These are phyloP conservation scores for Colletotrichum plurivorum DNA, from an alignment of 2,329 filamentous ascomycete species.

Conservation along the genomic window DNA sequence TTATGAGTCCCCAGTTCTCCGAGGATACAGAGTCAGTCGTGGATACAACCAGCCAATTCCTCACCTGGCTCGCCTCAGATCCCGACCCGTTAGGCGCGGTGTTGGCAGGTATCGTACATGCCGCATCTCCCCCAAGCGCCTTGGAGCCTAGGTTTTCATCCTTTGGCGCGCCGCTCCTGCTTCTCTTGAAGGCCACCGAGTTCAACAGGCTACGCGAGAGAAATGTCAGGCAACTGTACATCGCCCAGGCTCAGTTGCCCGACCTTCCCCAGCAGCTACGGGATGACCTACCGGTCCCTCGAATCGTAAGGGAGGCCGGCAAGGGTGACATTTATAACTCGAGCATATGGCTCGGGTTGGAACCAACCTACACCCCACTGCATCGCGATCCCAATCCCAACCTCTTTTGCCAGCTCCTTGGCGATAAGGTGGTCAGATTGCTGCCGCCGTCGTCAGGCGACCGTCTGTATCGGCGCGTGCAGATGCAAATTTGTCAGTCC, in stretches of 20 bases:
- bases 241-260: conserved; percentile 83
- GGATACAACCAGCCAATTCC: conserved; percentile 29
- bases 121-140: conserved; percentile 44
- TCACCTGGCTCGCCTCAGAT: conserved; percentile 36
- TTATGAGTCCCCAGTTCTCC: conserved; percentile 43
- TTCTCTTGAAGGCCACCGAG: conserved; percentile 72
- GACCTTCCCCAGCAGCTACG: conserved; percentile 76
- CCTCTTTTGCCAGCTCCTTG: conserved; percentile 86
- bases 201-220: conserved; percentile 57
- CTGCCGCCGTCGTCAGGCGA: conserved; percentile 75
- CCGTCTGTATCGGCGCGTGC: conserved; percentile 71
- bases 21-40: conserved; percentile 22
- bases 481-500: conserved; percentile 53
- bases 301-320: conserved; percentile 73
- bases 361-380: conserved; percentile 90
- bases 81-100: conserved; percentile 47
- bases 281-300: conserved; percentile 77
- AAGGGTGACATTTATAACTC: conserved; percentile 89
- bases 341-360: conserved; percentile 89
- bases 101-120: conserved; percentile 49
- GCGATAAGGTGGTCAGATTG: conserved; percentile 81
- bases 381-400: conserved; percentile 97
- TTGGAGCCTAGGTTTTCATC: conserved; percentile 62
- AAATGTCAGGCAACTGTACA: conserved; percentile 72
- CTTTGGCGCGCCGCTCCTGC: conserved; percentile 72